Evolutionary conservation across 1,139 yeast species (phyloP).

Genomic region (Candida glucosophila): DNA sequence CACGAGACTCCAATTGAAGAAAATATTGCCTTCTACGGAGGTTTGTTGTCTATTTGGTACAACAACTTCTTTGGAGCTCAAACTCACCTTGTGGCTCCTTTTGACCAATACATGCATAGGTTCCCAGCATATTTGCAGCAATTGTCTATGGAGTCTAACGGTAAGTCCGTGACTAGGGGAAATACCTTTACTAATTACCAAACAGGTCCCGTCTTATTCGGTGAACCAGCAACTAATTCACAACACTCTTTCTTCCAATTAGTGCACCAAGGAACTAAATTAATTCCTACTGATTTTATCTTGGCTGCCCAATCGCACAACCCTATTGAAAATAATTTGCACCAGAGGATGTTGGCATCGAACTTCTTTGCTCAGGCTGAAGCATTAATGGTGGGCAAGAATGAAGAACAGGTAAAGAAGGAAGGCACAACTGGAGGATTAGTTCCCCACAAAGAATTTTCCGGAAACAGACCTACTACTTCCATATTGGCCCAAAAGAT

Average conservation of each 20-base stretch:
- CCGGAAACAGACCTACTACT: conserved; percentile 98
- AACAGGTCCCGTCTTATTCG: conserved; percentile 91
- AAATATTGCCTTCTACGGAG: conserved; percentile 91
- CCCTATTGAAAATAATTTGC: conserved; percentile 90
- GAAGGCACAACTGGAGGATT: conserved; percentile 85
- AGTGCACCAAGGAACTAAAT: conserved; percentile 97
- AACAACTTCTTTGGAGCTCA: conserved; percentile 97
- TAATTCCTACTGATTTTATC: conserved; percentile 94
- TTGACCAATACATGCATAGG: conserved; percentile 96
- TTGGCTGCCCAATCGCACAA: conserved; percentile 96
- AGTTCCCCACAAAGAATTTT: conserved; percentile 91
- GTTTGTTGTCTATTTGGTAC: conserved; percentile 92
- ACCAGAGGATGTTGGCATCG: conserved; percentile 96
- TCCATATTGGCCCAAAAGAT: conserved; percentile 91
- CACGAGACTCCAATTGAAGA: conserved; percentile 73
- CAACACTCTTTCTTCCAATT: conserved; percentile 99
- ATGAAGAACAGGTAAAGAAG: conserved; percentile 70
- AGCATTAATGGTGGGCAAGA: conserved; percentile 95
- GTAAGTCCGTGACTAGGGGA: conserved; percentile 92
- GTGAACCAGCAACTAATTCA: conserved; percentile 98
- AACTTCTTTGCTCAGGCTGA: conserved; percentile 98
- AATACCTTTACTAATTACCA: conserved; percentile 87
- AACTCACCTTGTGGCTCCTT: conserved; percentile 96
- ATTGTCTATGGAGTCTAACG: conserved; percentile 97
- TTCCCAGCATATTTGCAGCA: conserved; percentile 99